Base-by-base conservation (phyloP, 306 rosid species). In the Echinosophora koreensis region DNA sequence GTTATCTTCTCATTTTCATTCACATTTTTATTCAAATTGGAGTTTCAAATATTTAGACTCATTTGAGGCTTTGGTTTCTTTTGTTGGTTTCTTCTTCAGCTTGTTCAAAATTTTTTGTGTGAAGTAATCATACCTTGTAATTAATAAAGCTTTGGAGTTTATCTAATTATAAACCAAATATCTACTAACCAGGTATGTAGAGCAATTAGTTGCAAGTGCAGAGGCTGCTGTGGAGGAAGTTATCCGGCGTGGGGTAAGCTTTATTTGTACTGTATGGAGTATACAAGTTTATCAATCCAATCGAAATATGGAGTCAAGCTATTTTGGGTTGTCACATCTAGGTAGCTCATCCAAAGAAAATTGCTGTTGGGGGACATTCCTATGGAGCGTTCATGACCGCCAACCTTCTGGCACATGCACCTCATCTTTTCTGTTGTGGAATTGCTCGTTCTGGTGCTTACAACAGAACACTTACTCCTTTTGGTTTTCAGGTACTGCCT, bases 381-480 rank as follows among this genome's bases (percentile, higher is more conserved):
- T 95, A 95, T 74, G 99, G 99, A 63, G 99, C 99, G 4, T 95
- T 95, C 87, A 95, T 95, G 99, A 89, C 97, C 77, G 99, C 99
- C 76, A 95, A 95, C 84, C 99, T 95, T 66, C 85, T 95, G 71
- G 99, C 97, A 37, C 99, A 92, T 62, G 99, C 99, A 54, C 94
- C 99, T 70, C 99, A 95, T 86, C 96, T 95, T 78, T 95, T 95
- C 86, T 84, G 96, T 79, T 95, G 99, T 81, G 99, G 99, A 69
- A 72, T 95, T 87, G 99, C 99, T 79, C 99, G 99, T 42, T 95
- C 99, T 71, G 99, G 99, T 81, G 99, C 99, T 76, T 95, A 95
- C 91, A 92, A 95, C 86, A 88, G 99, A 84, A 95, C 99, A 4
- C 92, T 95, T 50, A 95, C 99, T 78, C 99, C 99, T 77, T 95